These are phyloP conservation scores for Pezicula rhizophila DNA, from an alignment of 2,329 filamentous ascomycete species.

Conservation along the genomic window DNA sequence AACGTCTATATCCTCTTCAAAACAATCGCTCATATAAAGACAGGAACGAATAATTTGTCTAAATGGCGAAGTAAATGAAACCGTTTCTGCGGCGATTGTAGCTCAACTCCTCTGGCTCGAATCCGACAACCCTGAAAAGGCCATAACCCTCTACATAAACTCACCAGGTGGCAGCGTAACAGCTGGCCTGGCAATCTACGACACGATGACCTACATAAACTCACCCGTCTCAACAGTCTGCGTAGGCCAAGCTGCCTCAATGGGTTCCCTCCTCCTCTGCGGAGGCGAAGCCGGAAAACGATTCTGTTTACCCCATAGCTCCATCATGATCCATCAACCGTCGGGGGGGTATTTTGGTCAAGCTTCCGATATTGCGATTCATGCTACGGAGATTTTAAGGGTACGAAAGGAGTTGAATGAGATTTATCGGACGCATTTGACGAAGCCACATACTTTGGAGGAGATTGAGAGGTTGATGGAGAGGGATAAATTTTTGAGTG, in stretches of 20 bases:
- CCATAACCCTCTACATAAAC: slow-evolving; percentile 97
- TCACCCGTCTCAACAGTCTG: slow-evolving; percentile 92
- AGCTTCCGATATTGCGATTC: slow-evolving; percentile 83
- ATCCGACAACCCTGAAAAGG: slow-evolving; percentile 89
- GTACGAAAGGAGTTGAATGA: slow-evolving; percentile 80
- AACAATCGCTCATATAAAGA: background rate
- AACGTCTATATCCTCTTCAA: background rate
- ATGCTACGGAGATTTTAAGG: slow-evolving; percentile 91
- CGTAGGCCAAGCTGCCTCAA: slow-evolving; percentile 87
- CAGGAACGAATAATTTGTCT: slow-evolving; percentile 91
- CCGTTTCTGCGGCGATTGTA: slow-evolving; percentile 86
- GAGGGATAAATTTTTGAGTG: slow-evolving; percentile 88
- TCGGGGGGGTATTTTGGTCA: slow-evolving; percentile 65
- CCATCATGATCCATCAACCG: slow-evolving; percentile 97
- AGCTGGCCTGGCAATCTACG: slow-evolving; percentile 87
- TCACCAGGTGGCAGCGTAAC: slow-evolving; percentile 90
- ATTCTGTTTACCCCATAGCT: slow-evolving; percentile 85
- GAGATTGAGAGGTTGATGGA: slow-evolving; percentile 96
- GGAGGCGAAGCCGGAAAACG: slow-evolving; percentile 81
- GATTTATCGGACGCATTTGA: slow-evolving; percentile 85
- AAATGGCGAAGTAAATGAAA: slow-evolving; percentile 86
- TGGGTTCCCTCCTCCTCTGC: slow-evolving; percentile 84
- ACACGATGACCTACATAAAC: slow-evolving; percentile 96
- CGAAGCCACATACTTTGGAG: slow-evolving; percentile 70
- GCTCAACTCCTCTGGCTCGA: slow-evolving; percentile 97